These are phyloP conservation scores for Leptographium radiaticola DNA, from an alignment of 2,329 filamentous ascomycete species.

Conservation along the genomic window DNA sequence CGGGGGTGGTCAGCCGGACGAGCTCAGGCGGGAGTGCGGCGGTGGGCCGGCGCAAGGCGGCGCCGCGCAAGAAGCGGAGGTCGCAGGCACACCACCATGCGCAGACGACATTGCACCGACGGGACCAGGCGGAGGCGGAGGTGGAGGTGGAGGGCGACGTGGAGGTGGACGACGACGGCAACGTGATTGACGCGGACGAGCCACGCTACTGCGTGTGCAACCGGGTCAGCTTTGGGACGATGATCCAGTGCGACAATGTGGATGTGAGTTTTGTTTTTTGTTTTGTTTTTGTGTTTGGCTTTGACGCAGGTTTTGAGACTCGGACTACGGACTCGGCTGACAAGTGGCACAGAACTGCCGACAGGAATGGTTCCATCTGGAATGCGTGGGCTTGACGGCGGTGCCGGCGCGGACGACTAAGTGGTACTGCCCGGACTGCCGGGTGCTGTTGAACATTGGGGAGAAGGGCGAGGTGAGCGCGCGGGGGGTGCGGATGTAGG, in stretches of 20 bases:
- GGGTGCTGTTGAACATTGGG: constrained; percentile 47
- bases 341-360: constrained; percentile 45
- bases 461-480: constrained; percentile 50
- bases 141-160: constrained; percentile 35
- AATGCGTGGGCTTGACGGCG: constrained; percentile 56
- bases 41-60: constrained; percentile 58
- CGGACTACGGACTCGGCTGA: not conserved
- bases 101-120: constrained; percentile 21
- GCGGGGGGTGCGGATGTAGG: constrained; percentile 36
- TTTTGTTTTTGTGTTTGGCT: too few relatives aligned
- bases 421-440: constrained; percentile 76
- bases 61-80: constrained; percentile 50
- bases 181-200: constrained; percentile 62
- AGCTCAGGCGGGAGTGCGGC: constrained; percentile 50
- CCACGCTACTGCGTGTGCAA: constrained; percentile 67
- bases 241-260: constrained; percentile 72
- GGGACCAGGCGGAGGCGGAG: constrained; percentile 12
- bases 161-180: constrained; percentile 55
- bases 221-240: constrained; percentile 66
- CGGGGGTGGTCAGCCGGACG: constrained; percentile 54
- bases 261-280: too few relatives aligned
- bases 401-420: constrained; percentile 62
- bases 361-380: constrained; percentile 75
- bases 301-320: too few relatives aligned
- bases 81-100: constrained; percentile 10